Evolutionary conservation across 2,329 filamentous ascomycete genomes (phyloP), one percentile per base, ranked within the genome.

Genomic region (Bipolaris cookei): DNA sequence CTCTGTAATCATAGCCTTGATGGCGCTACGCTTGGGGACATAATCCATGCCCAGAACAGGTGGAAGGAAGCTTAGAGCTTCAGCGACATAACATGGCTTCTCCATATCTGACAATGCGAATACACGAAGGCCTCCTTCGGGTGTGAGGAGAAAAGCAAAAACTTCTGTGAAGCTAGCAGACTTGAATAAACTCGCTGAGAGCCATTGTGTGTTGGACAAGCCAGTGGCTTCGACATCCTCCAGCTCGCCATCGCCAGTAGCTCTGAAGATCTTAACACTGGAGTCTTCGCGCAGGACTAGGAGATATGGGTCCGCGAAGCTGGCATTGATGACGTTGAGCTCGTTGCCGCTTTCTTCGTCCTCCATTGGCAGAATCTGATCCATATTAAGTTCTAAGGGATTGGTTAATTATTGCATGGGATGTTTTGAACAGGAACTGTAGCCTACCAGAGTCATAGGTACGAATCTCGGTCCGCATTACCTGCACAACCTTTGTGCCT

Each of bases 341-440:
- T 97, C 91, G 18, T 86, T 88, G 11, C 90, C 92, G 0, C 89
- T 93, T 63, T 95, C 69, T 47, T 73, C 95, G 67, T 98, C 95
- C 60, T 91, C 86, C 84, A 98, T 92, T 0, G 93, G 92, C 47
- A 97, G 84, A 52, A 99, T 98, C 70, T 98, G 94, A 43, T 89
- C 88, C 51, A 99, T 83, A 10, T 90, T 91, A 57, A 99, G 85
- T 75, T 96, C 91, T 92, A 35, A 1, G 14, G 6, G 10, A 23
- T 2, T 2, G 11, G 18, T 56, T 39, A 56, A 25, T 25, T 20
- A 44, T 14, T 18, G 25, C 25, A 23, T 38, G 6, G 13, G 11
- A 39, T 16, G 8, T 16, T 44, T 16, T 16, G 4, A 39, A 18
- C 14, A 30, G n/a, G 4, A 3, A 7, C 28, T 39, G 11, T 6